Evolutionary conservation across 2,329 filamentous ascomycete genomes (phyloP).

Genomic region (Aspergillus luchuensis): DNA sequence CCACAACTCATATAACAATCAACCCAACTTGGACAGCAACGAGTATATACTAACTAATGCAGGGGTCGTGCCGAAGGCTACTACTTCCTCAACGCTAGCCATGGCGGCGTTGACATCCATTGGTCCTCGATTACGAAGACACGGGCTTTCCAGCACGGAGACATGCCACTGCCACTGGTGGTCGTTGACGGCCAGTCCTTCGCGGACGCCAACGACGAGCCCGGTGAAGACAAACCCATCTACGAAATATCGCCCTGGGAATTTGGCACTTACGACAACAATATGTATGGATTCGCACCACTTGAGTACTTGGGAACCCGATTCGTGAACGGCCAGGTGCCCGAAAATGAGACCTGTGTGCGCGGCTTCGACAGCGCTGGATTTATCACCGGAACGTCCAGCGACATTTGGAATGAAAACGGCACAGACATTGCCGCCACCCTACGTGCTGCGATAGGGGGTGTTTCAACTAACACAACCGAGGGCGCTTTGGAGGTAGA

Average conservation of each 20-base stretch:
- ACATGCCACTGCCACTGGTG: constrained; percentile 70
- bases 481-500: background rate
- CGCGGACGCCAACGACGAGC: background rate
- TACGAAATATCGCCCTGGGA: constrained; percentile 77
- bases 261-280: constrained; percentile 72
- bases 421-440: constrained; percentile 23
- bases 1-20: background rate
- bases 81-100: constrained; percentile 73
- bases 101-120: constrained; percentile 74
- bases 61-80: constrained; percentile 73
- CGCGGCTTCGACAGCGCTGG: constrained; percentile 77
- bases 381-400: constrained; percentile 80
- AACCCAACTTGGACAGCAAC: background rate
- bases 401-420: constrained; percentile 76
- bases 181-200: constrained; percentile 40
- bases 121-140: constrained; percentile 73
- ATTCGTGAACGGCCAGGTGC: constrained; percentile 63
- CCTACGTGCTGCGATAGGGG: background rate
- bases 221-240: constrained; percentile 52
- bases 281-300: constrained; percentile 68
- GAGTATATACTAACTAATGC: background rate
- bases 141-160: constrained; percentile 60
- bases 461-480: background rate
- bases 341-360: constrained; percentile 63
- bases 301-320: constrained; percentile 70